These are phyloP conservation scores for Candida peoriensis DNA, from an alignment of 805 yeast species.

Conservation along the genomic window DNA sequence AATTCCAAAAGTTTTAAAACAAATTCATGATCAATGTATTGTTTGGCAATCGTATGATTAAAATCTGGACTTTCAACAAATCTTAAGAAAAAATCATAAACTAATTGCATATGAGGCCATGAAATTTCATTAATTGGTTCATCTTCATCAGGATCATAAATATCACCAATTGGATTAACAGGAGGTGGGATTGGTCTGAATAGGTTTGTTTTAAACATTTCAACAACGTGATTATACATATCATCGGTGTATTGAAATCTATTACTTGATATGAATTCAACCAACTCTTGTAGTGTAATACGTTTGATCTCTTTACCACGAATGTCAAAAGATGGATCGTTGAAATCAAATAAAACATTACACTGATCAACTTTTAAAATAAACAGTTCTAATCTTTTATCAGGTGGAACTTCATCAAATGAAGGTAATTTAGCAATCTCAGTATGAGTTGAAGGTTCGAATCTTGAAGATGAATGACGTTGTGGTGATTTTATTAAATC, in stretches of 20 bases:
- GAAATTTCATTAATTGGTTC: conserved; percentile 95
- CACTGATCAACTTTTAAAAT: conserved; percentile 90
- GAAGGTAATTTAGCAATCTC: conserved; percentile 73
- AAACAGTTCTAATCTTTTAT: conserved; percentile 74
- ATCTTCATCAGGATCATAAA: conserved; percentile 97
- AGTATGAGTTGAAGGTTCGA: conserved; percentile 69
- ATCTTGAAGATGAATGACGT: conserved; percentile 87
- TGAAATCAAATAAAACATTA: conserved; percentile 88
- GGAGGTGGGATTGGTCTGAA: conserved; percentile 98
- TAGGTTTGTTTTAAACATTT: conserved; percentile 83
- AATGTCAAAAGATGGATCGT: conserved; percentile 87
- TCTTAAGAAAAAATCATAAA: conserved; percentile 88
- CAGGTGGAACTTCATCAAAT: conserved; percentile 84
- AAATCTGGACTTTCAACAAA: conserved; percentile 94
- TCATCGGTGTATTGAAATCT: conserved; percentile 85
- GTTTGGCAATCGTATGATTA: conserved; percentile 88
- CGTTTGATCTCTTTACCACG: conserved; percentile 91
- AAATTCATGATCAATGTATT: conserved; percentile 88
- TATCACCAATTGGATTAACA: conserved; percentile 93
- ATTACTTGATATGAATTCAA: conserved; percentile 78
- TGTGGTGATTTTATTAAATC: conserved; percentile 83
- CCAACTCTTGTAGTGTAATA: conserved; percentile 79
- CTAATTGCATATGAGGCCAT: conserved; percentile 98
- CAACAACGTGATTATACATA: conserved; percentile 82
- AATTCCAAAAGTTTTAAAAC: conserved; percentile 76